Evolutionary conservation across 139 green algal genomes (phyloP).

Genomic region (Chlamydomonas sp.): DNA sequence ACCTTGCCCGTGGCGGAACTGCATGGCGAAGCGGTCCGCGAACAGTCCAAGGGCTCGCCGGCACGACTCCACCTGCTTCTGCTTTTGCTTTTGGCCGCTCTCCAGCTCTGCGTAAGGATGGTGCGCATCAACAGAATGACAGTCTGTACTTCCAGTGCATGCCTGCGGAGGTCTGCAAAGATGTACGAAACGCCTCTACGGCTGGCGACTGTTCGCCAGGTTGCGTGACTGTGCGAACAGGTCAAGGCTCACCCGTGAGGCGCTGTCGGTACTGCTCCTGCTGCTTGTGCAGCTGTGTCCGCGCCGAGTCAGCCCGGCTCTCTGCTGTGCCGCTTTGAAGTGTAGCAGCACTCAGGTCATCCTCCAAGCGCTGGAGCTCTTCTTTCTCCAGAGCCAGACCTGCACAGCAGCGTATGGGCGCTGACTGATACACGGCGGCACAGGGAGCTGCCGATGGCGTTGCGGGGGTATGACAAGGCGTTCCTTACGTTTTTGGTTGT

Average conservation of each 20-base stretch:
- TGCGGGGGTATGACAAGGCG: no score
- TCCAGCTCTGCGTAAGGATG: slow-evolving; percentile 15
- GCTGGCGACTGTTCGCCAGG: no score
- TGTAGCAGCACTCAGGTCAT: not conserved
- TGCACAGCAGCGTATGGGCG: no score
- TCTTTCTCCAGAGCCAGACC: slow-evolving; percentile 1
- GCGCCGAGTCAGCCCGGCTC: not conserved
- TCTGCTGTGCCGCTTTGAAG: not conserved
- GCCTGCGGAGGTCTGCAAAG: no score
- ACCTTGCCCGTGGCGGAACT: slow-evolving; percentile 18
- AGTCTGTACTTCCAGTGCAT: no score
- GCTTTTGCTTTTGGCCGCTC: not conserved
- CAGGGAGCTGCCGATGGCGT: no score
- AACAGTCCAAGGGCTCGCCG: not conserved
- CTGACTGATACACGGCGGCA: no score
- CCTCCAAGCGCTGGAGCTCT: slow-evolving; percentile 10
- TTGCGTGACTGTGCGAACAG: no score
- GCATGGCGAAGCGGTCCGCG: not conserved
- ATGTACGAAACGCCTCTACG: no score
- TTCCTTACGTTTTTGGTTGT: slow-evolving; percentile 2
- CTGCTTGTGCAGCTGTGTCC: not conserved
- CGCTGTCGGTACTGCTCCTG: slow-evolving; percentile 7
- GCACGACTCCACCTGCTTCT: slow-evolving; percentile 7
- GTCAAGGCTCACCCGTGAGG: not conserved
- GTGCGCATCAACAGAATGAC: not conserved